Evolutionary conservation across 352 stramenopile genomes (phyloP).

Genomic region (Globisporangium cederbergense): DNA sequence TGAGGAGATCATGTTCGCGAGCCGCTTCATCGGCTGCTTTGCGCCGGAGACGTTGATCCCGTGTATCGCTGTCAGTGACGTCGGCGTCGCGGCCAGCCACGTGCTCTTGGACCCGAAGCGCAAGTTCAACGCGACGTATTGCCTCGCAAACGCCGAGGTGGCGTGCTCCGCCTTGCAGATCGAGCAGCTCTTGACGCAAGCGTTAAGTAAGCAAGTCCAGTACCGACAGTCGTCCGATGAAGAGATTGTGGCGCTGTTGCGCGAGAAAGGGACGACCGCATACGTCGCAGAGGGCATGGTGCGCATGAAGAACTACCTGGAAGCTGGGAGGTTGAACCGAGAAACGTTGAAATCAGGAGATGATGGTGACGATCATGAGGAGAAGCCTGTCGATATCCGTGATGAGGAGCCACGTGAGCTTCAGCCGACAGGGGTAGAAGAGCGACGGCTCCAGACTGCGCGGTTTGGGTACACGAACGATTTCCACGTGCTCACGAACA

Average conservation of each 20-base stretch:
- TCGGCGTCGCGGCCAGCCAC: constrained; percentile 45
- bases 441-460: constrained; percentile 4
- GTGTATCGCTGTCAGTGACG: constrained; percentile 65
- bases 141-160: constrained; percentile 35
- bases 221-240: constrained; percentile 48
- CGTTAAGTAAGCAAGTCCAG: constrained; percentile 44
- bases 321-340: constrained; percentile 16
- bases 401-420: not conserved
- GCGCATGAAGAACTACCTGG: constrained; percentile 49
- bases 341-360: not conserved
- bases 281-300: constrained; percentile 52
- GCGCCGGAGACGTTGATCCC: constrained; percentile 39
- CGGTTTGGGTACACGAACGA: constrained; percentile 47
- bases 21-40: constrained; percentile 58
- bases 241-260: constrained; percentile 38
- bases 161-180: constrained; percentile 49
- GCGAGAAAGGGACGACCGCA: constrained; percentile 44
- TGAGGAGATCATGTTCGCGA: constrained; percentile 70
- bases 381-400: not conserved
- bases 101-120: constrained; percentile 41
- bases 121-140: constrained; percentile 58
- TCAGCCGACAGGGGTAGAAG: not conserved
- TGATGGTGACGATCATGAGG: constrained; percentile 2
- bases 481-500: constrained; percentile 51
- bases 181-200: constrained; percentile 26